Conservation (phyloP, 345 rosid genomes). For the Melaleuca quinquenervia region DNA sequence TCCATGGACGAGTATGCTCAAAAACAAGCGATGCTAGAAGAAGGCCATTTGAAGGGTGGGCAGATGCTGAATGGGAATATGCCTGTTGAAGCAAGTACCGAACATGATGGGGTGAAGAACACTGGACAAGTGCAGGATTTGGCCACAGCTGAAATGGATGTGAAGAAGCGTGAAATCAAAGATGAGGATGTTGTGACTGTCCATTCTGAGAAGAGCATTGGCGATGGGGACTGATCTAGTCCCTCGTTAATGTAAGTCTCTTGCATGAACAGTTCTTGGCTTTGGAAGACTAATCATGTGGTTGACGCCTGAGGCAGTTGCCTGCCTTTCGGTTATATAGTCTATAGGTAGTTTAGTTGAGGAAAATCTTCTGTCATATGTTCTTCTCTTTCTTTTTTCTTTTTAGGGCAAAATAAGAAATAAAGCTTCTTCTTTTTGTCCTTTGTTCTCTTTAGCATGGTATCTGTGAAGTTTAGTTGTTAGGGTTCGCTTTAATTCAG, state of each 20-base stretch:
- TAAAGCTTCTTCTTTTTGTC: background rate
- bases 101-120: background rate
- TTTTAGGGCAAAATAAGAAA: background rate
- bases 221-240: background rate
- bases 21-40: background rate
- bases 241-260: conserved; percentile 6
- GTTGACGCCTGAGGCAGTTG: background rate
- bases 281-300: background rate
- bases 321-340: background rate
- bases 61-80: background rate
- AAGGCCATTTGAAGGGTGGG: background rate
- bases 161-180: background rate
- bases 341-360: background rate
- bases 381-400: background rate
- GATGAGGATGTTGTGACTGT: background rate
- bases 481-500: background rate
- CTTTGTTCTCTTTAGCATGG: background rate
- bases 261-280: background rate
- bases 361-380: background rate
- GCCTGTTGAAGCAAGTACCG: background rate
- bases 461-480: background rate
- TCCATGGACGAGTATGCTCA: background rate
- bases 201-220: background rate
- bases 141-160: background rate
- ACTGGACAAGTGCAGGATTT: background rate